Evolutionary conservation across 768 basidiomycete genomes (phyloP), one percentile per base, ranked within the genome.

Genomic region (Chalciporus sphaerocephalus): DNA sequence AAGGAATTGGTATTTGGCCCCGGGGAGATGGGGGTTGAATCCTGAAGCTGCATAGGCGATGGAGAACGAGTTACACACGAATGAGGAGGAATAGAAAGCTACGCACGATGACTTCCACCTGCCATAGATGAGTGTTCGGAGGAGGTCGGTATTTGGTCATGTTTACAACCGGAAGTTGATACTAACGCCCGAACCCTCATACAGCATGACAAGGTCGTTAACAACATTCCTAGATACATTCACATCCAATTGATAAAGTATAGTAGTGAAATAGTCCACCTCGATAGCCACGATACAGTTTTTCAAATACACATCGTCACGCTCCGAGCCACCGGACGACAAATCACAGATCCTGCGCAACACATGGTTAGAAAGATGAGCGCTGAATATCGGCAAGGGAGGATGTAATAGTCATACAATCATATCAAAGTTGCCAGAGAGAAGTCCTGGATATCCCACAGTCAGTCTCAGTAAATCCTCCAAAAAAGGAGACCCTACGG

Each of bases 1-100:
- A 23, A 94, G 74, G 64, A 91, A 81, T 48, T 77, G 79, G 67
- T 92, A 82, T 58, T 74, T 79, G 58, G 80, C 74, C 11, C 85
- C 81, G 8, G 92, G 89, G 22, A 92, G 74, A 63, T 92, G 92
- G 30, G 92, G 92, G 65, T 92, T 77, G 59, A 95, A 95, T 54
- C 92, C 93, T 69, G 83, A 68, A 56, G 74, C 83, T 83, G 30
- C 52, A 20, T 34, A 43, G 41, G 35, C 8, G 30, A 17, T 16
- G 20, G 16, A 15, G 24, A 20, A 42, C 50, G 23, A 54, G 40
- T 42, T 32, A 15, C 37, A n/a, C 32, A 21, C 16, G 21, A 34
- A 38, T 23, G 34, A 36, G 16, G 33, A 42, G 25, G 18, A 44
- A 21, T 24, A 38, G 6, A 17, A 22, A 58, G 34, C 39, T 32